Base-by-base conservation (phyloP, 2,329 filamentous ascomycete genomes). In the Byssoonygena ceratinophila region DNA sequence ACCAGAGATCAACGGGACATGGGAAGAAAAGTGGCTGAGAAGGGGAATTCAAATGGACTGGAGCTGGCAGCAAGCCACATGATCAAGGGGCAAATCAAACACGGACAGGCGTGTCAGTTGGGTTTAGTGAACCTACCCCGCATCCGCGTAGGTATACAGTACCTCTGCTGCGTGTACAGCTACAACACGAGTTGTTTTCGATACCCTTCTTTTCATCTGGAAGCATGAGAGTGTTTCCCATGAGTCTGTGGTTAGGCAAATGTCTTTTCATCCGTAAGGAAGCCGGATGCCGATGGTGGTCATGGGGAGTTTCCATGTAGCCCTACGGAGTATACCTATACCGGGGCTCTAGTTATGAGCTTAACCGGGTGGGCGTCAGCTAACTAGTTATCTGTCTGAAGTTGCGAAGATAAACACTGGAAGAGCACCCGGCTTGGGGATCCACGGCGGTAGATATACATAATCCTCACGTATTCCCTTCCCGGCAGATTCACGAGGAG, bases 21-120 rank as follows among this genome's bases (percentile, higher is more conserved):
- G n/a, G n/a, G n/a, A n/a, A n/a, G n/a, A n/a, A n/a, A n/a, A n/a
- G n/a, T n/a, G n/a, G n/a, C n/a, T n/a, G n/a, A n/a, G n/a, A n/a
- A n/a, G n/a, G n/a, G n/a, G n/a, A n/a, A n/a, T n/a, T n/a, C n/a
- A n/a, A n/a, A n/a, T n/a, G n/a, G n/a, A n/a, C n/a, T n/a, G n/a
- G 32, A 25, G 12, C 18, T 40, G 41, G 12, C 12, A 14, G 27
- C 3, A 22, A 32, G 12, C 23, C 46, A 49, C 46, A 49, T 49
- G 46, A 48, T 14, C 44, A 34, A 34, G 34, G 32, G 32, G 20
- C 12, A 32, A 36, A 39, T n/a, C 46, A 20, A 36, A 48, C 46
- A 48, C 46, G 46, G 46, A 20, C 16, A n/a, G 32, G 46, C 46
- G 46, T 48, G 46, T 48, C 46, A 48, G 46, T 37, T 9, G 8